Base-by-base conservation (phyloP, 805 yeast species). In the Cyberlindnera samutprakarnensis region DNA sequence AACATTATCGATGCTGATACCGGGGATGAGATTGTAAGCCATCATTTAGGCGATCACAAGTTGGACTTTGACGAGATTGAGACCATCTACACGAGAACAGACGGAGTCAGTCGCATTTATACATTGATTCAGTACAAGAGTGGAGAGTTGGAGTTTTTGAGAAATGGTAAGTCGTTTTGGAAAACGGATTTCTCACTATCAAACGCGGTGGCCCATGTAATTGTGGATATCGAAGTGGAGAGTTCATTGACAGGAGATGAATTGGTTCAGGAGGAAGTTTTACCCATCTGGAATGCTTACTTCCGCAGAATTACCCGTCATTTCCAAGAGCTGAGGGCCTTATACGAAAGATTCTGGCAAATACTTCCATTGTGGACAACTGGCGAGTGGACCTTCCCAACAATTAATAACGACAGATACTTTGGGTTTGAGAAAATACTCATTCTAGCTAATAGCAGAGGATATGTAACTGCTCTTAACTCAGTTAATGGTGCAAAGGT, bases 341-440 rank as follows among this genome's bases (percentile, higher is more conserved):
- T 44, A 18, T 32, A 38, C 20, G 27, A 43, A 5, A 22, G 21
- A 5, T 15, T 41, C 17, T 40, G 46, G 44, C 17, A 30, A 7
- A 3, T 36, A 9, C 18, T 42, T 23, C 38, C 35, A 31, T 27
- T 18, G 13, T 35, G 27, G 22, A 36, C 36, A 13, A 30, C 29
- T 12, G 38, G 39, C 15, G 41, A 38, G 12, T 17, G 19, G 27
- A 10, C 11, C 25, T 18, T 11, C 30, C 3, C 15, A 22, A 9
- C 19, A 7, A 21, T 22, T 15, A 25, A 32, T 14, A 42, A 38
- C 12, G 42, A 42, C 30, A 42, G 27, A 23, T 61, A 54, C 18
- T 72, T 73, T 54, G 78, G 78, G 1, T 61, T 67, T 21, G 46
- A 54, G 7, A 72, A 72, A 36, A 47, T 51, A 5, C 38, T 73